Evolutionary conservation across 352 stramenopile genomes (phyloP).

Genomic region (Globisporangium paroecandrum): DNA sequence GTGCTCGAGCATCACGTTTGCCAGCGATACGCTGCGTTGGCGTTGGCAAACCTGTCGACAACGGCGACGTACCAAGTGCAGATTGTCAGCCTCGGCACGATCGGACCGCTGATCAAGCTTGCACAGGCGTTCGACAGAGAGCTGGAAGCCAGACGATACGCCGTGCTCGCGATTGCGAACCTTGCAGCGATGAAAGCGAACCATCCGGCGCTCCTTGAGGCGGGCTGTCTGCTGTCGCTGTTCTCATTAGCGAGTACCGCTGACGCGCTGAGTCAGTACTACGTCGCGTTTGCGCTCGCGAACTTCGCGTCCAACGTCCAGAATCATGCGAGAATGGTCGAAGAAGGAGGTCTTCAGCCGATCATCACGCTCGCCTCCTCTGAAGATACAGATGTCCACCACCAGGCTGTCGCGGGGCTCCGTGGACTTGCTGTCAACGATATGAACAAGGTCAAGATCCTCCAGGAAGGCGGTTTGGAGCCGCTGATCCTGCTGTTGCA

Average conservation of each 20-base stretch:
- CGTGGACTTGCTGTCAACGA: constrained; percentile 90
- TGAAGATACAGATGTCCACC: constrained; percentile 91
- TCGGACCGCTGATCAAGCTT: constrained; percentile 88
- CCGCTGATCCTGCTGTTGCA: constrained; percentile 89
- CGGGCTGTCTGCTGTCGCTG: constrained; percentile 87
- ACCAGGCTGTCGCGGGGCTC: constrained; percentile 92
- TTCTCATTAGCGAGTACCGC: constrained; percentile 93
- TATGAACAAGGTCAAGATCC: constrained; percentile 94
- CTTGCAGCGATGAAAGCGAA: constrained; percentile 94
- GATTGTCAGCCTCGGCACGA: constrained; percentile 92
- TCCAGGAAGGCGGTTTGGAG: constrained; percentile 95
- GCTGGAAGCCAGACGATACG: constrained; percentile 92
- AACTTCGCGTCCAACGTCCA: constrained; percentile 93
- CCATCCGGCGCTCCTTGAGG: constrained; percentile 91
- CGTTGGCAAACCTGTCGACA: constrained; percentile 93
- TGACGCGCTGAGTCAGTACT: constrained; percentile 93
- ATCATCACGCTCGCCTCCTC: constrained; percentile 93
- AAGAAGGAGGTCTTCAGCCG: constrained; percentile 94
- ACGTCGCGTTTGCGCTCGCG: constrained; percentile 92
- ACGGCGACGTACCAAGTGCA: constrained; percentile 92
- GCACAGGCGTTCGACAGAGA: constrained; percentile 87
- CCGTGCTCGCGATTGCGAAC: constrained; percentile 93
- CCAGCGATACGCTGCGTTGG: constrained; percentile 91
- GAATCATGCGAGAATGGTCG: constrained; percentile 93
- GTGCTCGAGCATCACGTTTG: constrained; percentile 90